phyloP scores from a whole-genome alignment of 345 rosid genomes.

The Conringia planisiliqua region DNA sequence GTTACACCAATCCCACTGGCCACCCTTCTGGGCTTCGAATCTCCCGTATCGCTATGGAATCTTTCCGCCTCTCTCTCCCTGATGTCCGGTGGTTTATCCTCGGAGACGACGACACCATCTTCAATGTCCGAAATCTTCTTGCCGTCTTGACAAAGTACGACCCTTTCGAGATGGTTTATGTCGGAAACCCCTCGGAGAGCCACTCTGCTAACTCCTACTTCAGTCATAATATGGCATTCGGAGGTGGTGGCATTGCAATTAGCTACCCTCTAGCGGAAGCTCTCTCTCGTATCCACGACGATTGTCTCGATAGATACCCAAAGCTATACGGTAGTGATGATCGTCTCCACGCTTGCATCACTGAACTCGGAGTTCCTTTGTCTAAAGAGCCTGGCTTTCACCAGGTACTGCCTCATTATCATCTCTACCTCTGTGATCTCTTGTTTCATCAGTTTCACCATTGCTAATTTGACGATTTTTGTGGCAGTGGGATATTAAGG shows the following conservation, averaged over 20 bases:
- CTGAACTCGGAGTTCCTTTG: slow-evolving; percentile 87
- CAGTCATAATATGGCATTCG: slow-evolving; percentile 87
- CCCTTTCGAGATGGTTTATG: slow-evolving; percentile 67
- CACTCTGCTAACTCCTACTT: slow-evolving; percentile 88
- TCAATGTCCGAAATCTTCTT: slow-evolving; percentile 62
- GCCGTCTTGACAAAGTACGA: slow-evolving; percentile 73
- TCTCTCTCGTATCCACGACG: slow-evolving; percentile 62
- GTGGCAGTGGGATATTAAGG: slow-evolving; percentile 90
- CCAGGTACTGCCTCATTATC: slow-evolving; percentile 49
- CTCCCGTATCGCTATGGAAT: slow-evolving; percentile 66
- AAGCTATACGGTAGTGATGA: slow-evolving; percentile 90
- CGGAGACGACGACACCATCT: slow-evolving; percentile 91
- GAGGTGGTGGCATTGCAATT: slow-evolving; percentile 96
- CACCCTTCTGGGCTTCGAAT: slow-evolving; percentile 93
- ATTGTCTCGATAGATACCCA: slow-evolving; percentile 74
- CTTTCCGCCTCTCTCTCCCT: slow-evolving; percentile 62
- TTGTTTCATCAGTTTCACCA: not conserved
- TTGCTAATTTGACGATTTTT: not conserved
- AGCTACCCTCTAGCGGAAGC: slow-evolving; percentile 77
- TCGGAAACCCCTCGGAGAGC: slow-evolving; percentile 83
- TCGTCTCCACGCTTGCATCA: slow-evolving; percentile 87
- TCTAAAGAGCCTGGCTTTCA: slow-evolving; percentile 86
- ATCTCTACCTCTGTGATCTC: too few species aligned
- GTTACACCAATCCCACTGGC: slow-evolving; percentile 89
- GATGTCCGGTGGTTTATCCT: slow-evolving; percentile 82